Evolutionary conservation across 495 filamentous ascomycete genomes (phyloP).

Genomic region (Aspergillus ellipticus): DNA sequence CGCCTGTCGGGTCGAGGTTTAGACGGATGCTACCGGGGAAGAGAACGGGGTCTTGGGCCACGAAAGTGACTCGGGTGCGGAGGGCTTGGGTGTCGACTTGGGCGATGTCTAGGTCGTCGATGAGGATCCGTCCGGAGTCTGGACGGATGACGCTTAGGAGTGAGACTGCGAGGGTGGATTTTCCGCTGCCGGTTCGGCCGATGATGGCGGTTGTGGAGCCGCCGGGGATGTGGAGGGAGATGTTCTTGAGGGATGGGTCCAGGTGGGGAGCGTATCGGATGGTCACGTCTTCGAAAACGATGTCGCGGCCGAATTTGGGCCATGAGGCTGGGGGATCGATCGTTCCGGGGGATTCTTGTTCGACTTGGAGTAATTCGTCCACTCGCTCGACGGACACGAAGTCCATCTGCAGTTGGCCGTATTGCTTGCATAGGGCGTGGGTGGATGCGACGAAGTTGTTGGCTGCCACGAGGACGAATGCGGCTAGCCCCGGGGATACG

Average conservation of each 20-base stretch:
- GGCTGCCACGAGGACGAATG: slow-evolving; percentile 58
- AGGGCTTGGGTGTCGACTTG: slow-evolving; percentile 57
- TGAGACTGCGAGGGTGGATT: slow-evolving; percentile 63
- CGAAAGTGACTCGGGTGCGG: slow-evolving; percentile 56
- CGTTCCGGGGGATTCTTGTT: slow-evolving; percentile 64
- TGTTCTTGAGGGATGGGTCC: slow-evolving; percentile 59
- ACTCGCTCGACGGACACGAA: slow-evolving; percentile 85
- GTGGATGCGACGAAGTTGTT: slow-evolving; percentile 58
- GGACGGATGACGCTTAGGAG: slow-evolving; percentile 57
- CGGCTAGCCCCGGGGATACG: slow-evolving; percentile 67
- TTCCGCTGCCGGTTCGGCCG: slow-evolving; percentile 63
- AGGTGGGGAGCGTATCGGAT: slow-evolving; percentile 74
- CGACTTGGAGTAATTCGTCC: slow-evolving; percentile 69
- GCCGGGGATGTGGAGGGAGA: slow-evolving; percentile 66
- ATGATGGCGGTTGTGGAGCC: slow-evolving; percentile 65
- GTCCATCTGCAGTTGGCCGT: slow-evolving; percentile 83
- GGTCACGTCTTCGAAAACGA: slow-evolving; percentile 71
- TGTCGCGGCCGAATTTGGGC: slow-evolving; percentile 65
- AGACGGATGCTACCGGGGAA: slow-evolving; percentile 58
- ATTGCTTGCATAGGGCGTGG: slow-evolving; percentile 67
- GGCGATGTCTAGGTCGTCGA: slow-evolving; percentile 58
- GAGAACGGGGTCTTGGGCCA: slow-evolving; percentile 62
- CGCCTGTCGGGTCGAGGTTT: slow-evolving; percentile 52
- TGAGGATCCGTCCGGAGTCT: slow-evolving; percentile 49
- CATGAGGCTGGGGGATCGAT: slow-evolving; percentile 68